These are phyloP conservation scores for Erigeron philadelphicus DNA, from an alignment of 140 eudicot species.

Conservation along the genomic window DNA sequence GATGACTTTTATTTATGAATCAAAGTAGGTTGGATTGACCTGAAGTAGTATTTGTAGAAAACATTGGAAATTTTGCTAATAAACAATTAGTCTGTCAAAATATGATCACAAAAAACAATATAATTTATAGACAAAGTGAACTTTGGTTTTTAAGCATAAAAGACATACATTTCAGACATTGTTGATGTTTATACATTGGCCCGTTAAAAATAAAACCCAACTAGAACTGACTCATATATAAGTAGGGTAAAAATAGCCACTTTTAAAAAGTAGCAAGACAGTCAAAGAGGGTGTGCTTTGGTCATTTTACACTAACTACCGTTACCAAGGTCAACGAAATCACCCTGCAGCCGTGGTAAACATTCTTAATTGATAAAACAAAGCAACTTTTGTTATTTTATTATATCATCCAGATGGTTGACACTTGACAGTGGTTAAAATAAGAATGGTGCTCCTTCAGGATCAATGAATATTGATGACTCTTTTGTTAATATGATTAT, in stretches of 20 bases:
- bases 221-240: background rate
- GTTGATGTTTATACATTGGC: background rate
- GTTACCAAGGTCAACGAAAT: background rate
- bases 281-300: slow-evolving; percentile 2
- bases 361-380: too few species aligned
- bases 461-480: background rate
- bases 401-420: background rate
- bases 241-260: background rate
- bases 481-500: background rate
- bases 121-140: background rate
- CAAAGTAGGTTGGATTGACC: slow-evolving; percentile 17
- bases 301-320: background rate
- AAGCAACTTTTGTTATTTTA: too few species aligned
- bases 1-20: background rate
- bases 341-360: slow-evolving; percentile 6
- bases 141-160: too few species aligned
- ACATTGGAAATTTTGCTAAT: background rate
- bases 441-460: slow-evolving; percentile 1
- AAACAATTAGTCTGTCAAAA: background rate
- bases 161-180: background rate
- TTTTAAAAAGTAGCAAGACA: background rate
- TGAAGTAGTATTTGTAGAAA: background rate
- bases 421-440: background rate
- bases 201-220: background rate
- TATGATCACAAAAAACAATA: background rate